Percentiles rank a stretch among this genome's conserved stretches.
These are phyloP conservation scores for Ambrosia trifida DNA, from an alignment of 129 eudicot genomes.

Conservation along the genomic window DNA sequence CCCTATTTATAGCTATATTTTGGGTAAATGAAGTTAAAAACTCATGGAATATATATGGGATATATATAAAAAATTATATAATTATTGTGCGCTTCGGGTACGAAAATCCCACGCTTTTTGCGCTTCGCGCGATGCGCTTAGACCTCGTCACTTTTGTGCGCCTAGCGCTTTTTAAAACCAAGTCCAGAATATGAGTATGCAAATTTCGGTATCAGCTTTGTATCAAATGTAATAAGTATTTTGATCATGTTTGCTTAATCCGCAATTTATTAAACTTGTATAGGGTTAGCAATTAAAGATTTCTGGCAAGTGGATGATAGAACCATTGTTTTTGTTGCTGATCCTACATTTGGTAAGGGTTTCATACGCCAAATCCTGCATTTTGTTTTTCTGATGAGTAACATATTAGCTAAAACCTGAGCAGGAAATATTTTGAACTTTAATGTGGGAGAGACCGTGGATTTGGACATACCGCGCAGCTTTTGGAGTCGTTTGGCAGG, in stretches of 20 bases:
- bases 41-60: too few relatives aligned
- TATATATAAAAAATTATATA: too few relatives aligned
- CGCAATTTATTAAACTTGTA: not conserved
- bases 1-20: too few relatives aligned
- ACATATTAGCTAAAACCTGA: not conserved
- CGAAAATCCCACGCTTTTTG: too few relatives aligned
- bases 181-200: too few relatives aligned
- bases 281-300: conserved; percentile 92
- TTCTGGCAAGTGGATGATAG: conserved; percentile 96
- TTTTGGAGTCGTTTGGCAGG: conserved; percentile 98
- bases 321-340: conserved; percentile 94
- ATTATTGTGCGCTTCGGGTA: too few relatives aligned
- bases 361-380: not conserved
- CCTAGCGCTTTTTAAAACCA: too few relatives aligned
- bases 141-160: too few relatives aligned
- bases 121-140: too few relatives aligned
- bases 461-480: conserved; percentile 91
- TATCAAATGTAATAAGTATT: not conserved
- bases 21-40: too few relatives aligned
- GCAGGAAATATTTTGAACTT: conserved; percentile 87
- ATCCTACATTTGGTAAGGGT: conserved; percentile 88
- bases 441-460: conserved; percentile 86
- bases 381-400: conserved; percentile 10
- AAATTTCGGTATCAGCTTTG: too few relatives aligned
- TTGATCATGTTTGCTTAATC: conserved; percentile 7